Evolutionary conservation across 257 asterid genomes (phyloP).

Genomic region (Solanum chmielewskii): DNA sequence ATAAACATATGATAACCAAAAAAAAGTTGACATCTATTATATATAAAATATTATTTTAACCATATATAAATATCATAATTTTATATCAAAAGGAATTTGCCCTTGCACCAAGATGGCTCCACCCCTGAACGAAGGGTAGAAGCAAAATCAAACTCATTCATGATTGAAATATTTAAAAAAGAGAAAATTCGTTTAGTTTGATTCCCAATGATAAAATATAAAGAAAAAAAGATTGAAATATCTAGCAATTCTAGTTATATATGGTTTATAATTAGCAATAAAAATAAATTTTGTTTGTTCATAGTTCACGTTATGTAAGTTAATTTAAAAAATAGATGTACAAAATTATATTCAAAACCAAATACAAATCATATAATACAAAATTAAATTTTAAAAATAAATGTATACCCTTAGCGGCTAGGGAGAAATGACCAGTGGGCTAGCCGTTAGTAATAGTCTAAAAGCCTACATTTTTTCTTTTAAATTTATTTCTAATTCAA

Average conservation of each 20-base stretch:
- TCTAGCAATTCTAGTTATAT: neutral
- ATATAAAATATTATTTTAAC: too few relatives aligned
- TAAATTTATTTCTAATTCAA: neutral
- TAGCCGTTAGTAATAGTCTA: neutral
- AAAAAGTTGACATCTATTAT: too few relatives aligned
- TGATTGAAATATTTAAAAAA: neutral
- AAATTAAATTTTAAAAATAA: neutral
- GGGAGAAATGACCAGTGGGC: neutral
- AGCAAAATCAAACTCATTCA: neutral
- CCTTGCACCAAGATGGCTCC: too few relatives aligned
- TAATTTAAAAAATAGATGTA: neutral
- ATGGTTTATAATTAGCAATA: neutral
- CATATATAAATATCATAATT: too few relatives aligned
- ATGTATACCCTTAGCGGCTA: neutral
- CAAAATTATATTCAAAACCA: neutral
- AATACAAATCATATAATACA: neutral
- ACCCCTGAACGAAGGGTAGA: neutral
- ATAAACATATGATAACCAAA: rapidly evolving
- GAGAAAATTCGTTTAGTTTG: neutral
- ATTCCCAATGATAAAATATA: neutral
- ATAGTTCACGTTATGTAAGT: neutral
- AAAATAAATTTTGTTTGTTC: neutral
- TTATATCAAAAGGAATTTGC: rapidly evolving
- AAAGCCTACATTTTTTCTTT: neutral
- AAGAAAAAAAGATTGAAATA: neutral